Percentiles rank a stretch among this genome's conserved stretches.
Evolutionary conservation across 2,329 filamentous ascomycete species (phyloP).

Genomic region (Colletotrichum neosansevieriae): DNA sequence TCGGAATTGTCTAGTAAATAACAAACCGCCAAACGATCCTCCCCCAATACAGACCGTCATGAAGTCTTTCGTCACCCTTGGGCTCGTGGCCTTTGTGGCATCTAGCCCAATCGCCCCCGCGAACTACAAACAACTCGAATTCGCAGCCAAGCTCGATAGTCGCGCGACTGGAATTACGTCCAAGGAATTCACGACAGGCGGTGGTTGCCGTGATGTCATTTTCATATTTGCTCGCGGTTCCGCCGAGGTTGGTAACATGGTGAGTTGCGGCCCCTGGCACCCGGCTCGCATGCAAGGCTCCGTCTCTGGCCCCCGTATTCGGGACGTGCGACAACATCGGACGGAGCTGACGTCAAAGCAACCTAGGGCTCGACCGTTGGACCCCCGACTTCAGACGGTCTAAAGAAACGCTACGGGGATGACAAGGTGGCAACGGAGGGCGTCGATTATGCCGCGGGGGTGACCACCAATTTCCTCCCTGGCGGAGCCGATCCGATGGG

Average conservation of each 20-base stretch:
- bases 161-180: background rate
- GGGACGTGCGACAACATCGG: background rate
- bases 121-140: background rate
- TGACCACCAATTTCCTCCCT: conserved; percentile 48
- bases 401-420: conserved; percentile 40
- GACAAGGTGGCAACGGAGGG: conserved; percentile 43
- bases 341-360: conserved; percentile 19
- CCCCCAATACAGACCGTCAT: background rate
- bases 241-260: conserved; percentile 54
- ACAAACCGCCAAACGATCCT: background rate
- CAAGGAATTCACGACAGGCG: conserved; percentile 21
- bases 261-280: conserved; percentile 29
- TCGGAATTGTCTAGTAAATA: background rate
- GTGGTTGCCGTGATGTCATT: conserved; percentile 46
- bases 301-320: conserved; percentile 43
- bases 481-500: conserved; percentile 48
- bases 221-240: conserved; percentile 55
- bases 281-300: conserved; percentile 19
- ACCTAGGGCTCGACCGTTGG: conserved; percentile 39
- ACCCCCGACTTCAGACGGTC: conserved; percentile 35
- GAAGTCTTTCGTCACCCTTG: background rate
- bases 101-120: background rate
- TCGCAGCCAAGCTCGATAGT: background rate
- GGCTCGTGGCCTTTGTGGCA: background rate
- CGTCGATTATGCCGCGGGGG: conserved; percentile 50